Conservation (phyloP, 352 stramenopile genomes). For the Hyaloperonospora arabidopsidis region DNA sequence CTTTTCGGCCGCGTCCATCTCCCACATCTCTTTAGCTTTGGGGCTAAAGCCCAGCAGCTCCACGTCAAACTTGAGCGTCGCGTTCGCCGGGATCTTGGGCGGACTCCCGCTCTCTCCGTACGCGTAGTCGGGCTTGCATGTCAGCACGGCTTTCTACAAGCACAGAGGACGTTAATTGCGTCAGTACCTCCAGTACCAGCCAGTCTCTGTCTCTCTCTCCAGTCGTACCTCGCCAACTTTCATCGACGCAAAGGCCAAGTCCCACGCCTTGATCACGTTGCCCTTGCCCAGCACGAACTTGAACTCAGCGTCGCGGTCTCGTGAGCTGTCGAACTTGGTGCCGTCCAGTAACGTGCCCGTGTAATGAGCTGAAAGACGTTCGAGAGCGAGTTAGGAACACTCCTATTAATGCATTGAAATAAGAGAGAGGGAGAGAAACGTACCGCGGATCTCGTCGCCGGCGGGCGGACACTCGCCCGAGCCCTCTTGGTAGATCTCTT, state of each 20-base stretch:
- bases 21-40: slow-evolving; percentile 93
- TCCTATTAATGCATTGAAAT: neutral
- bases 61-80: slow-evolving; percentile 93
- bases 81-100: slow-evolving; percentile 91
- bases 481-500: slow-evolving; percentile 87
- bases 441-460: slow-evolving; percentile 79
- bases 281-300: slow-evolving; percentile 85
- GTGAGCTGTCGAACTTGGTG: slow-evolving; percentile 91
- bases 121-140: slow-evolving; percentile 88
- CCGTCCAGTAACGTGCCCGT: slow-evolving; percentile 92
- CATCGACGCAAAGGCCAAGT: slow-evolving; percentile 89
- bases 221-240: slow-evolving; percentile 84
- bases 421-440: slow-evolving; percentile 2
- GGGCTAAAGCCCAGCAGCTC: slow-evolving; percentile 91
- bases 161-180: slow-evolving; percentile 6
- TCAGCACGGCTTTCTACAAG: slow-evolving; percentile 84
- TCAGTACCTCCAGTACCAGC: slow-evolving; percentile 5
- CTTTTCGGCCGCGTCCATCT: slow-evolving; percentile 82
- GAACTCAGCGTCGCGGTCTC: slow-evolving; percentile 81
- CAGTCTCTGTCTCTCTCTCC: neutral
- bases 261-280: slow-evolving; percentile 88
- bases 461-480: slow-evolving; percentile 68
- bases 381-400: slow-evolving; percentile 1
- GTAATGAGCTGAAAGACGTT: slow-evolving; percentile 83
- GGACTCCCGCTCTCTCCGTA: slow-evolving; percentile 88